phyloP scores from a whole-genome alignment of 176 grass and related monocot species.

The Otatea glauca region DNA sequence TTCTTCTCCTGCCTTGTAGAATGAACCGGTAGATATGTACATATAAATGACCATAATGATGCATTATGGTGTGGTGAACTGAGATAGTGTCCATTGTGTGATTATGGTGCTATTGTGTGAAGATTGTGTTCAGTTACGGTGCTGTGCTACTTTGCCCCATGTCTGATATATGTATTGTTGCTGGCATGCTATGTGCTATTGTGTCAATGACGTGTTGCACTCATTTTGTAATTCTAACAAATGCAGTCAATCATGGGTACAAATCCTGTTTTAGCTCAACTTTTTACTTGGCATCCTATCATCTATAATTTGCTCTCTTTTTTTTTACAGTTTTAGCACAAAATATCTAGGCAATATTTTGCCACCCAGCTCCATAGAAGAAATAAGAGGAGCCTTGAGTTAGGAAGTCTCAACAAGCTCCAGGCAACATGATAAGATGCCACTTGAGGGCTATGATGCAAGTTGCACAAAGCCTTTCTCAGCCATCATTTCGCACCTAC shows the following conservation, averaged over 20 bases:
- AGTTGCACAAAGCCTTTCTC: background rate
- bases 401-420: background rate
- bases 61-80: conserved; percentile 24
- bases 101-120: background rate
- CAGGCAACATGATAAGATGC: background rate
- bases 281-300: background rate
- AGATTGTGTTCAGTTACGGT: background rate
- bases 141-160: background rate
- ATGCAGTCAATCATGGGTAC: background rate
- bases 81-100: conserved; percentile 35
- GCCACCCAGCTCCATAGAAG: background rate
- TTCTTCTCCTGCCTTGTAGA: background rate
- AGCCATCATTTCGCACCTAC: background rate
- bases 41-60: conserved; percentile 52
- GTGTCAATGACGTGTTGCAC: background rate
- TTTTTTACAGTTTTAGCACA: background rate
- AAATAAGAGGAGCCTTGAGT: background rate
- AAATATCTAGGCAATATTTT: background rate
- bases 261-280: background rate
- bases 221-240: background rate
- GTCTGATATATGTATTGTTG: background rate
- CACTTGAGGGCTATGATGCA: background rate
- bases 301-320: background rate
- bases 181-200: background rate
- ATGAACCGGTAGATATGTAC: conserved; percentile 46